Evolutionary conservation across 1,284 basidiomycete genomes (phyloP), one percentile per base, ranked within the genome.

Genomic region (Cutaneotrichosporon mucoides): DNA sequence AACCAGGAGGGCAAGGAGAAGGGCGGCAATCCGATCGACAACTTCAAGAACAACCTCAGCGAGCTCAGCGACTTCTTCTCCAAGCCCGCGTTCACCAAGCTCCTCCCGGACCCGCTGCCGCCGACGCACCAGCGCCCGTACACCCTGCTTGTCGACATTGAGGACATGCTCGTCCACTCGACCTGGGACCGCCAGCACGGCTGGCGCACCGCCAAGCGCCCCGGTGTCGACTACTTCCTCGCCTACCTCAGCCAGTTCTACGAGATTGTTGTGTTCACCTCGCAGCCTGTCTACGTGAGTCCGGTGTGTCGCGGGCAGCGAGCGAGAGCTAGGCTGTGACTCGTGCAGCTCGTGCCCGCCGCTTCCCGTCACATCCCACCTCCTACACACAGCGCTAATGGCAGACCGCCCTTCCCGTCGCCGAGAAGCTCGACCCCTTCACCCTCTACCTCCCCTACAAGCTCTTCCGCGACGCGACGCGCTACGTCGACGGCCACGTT

Each of bases 231-330:
- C 79, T 88, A 88, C 73, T 99, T 99, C 79, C 81, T 99, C 79
- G 89, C 90, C 77, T 88, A 63, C 76, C 99, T 99, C 95, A 95
- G 96, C 45, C 90, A 96, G 77, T 86, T 98, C 55, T 99, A 96
- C 77, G 95, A 99, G 79, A 85, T 99, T 63, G 94, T 99, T 16
- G 82, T 99, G 57, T 99, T 98, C 81, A 97, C 94, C 11, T 84
- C 87, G 8, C 92, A 97, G 79, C 86, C 91, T 55, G 83, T 85
- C 68, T 98, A 95, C 77, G 92, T 93, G 68, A 59, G 89, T 83
- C 24, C 24, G 24, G 24, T 24, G 24, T 40, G 38, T 12, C 38
- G 38, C 24, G 24, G 24, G 24, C 24, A 24, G 24, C 24, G 24
- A 24, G 24, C 24, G 24, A 24, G 24, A 24, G 24, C 24, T 24